Evolutionary conservation across 2,329 filamentous ascomycete species (phyloP).

Genomic region (Clarireedia paspali): DNA sequence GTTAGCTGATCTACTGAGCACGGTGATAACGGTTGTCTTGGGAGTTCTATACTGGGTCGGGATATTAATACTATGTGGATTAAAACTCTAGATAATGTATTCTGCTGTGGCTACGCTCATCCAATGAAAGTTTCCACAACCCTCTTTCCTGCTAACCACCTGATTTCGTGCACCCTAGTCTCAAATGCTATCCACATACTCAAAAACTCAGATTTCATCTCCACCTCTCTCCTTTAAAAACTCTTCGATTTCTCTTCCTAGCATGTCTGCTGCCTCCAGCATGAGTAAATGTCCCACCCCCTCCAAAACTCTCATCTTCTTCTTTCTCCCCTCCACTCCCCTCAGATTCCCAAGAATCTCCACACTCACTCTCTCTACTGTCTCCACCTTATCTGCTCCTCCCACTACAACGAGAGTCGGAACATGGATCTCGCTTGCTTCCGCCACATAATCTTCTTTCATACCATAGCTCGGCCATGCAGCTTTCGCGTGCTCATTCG

Average conservation of each 20-base stretch:
- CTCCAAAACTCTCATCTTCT: slow-evolving; percentile 14
- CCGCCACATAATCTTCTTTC: slow-evolving; percentile 28
- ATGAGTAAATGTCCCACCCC: slow-evolving; percentile 14
- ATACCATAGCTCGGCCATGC: slow-evolving; percentile 32
- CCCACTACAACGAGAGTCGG: slow-evolving; percentile 27
- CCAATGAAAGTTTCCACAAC: no score
- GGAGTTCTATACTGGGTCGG: no score
- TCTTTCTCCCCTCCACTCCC: background rate
- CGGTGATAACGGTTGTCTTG: no score
- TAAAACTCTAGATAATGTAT: no score
- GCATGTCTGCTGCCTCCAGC: slow-evolving; percentile 12
- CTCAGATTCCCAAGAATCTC: slow-evolving; percentile 21
- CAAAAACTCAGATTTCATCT: no score
- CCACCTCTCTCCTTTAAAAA: background rate
- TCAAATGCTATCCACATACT: background rate
- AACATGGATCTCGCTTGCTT: slow-evolving; percentile 15
- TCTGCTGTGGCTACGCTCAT: no score
- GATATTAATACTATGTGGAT: no score
- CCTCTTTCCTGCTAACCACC: no score
- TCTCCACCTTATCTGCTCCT: slow-evolving; percentile 30
- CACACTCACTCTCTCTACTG: slow-evolving; percentile 24
- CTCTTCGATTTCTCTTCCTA: background rate
- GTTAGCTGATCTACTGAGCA: no score
- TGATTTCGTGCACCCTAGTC: no score
- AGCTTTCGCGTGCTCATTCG: slow-evolving; percentile 25